These are phyloP conservation scores for Diaporthe sp. DNA, from an alignment of 2,329 filamentous ascomycete species.

Conservation along the genomic window DNA sequence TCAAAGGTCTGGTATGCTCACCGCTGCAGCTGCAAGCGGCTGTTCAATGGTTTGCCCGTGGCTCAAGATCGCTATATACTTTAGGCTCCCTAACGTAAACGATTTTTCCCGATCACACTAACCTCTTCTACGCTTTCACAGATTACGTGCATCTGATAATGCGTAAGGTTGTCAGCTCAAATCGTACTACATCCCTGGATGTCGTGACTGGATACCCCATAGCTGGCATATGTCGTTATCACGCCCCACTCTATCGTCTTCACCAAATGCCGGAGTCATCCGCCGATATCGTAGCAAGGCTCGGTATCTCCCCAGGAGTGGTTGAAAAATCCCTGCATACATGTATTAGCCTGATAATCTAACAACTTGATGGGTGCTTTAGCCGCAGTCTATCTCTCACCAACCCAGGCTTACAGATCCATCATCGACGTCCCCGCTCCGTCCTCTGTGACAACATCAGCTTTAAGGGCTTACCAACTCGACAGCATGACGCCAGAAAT, in stretches of 20 bases:
- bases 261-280: neutral
- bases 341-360: neutral
- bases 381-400: neutral
- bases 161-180: neutral
- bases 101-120: neutral
- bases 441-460: neutral
- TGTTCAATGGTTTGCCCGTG: neutral
- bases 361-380: neutral
- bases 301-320: neutral
- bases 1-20: neutral
- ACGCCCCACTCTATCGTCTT: slow-evolving; percentile 4
- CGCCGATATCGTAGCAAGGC: neutral
- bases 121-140: neutral
- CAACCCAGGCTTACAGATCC: neutral
- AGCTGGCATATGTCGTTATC: neutral
- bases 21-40: neutral
- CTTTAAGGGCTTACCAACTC: neutral
- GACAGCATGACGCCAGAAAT: neutral
- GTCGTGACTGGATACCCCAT: neutral
- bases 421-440: neutral
- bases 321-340: neutral
- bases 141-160: neutral
- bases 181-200: neutral
- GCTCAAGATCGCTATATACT: neutral
- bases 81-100: neutral